phyloP scores from a whole-genome alignment of 495 filamentous ascomycete species.

The Trichocladium uniseriatum region DNA sequence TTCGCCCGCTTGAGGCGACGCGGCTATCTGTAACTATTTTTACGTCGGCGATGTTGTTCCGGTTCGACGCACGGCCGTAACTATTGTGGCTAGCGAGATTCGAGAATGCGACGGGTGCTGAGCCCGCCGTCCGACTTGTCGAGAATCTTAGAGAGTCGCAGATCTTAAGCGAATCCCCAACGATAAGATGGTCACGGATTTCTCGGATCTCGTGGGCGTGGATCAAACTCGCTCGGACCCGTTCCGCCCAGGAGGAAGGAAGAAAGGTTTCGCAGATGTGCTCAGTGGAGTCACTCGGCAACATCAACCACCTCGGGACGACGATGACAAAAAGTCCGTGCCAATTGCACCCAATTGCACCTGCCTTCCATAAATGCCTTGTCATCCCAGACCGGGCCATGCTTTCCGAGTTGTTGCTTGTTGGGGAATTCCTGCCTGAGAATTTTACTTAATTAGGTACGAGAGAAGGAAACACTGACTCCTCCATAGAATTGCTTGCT shows the following conservation, averaged over 20 bases:
- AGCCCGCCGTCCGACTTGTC: background rate
- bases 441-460: too few relatives aligned
- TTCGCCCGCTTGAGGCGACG: too few relatives aligned
- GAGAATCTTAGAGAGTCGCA: background rate
- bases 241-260: background rate
- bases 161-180: constrained; percentile 3
- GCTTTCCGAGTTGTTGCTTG: too few relatives aligned
- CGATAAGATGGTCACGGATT: background rate
- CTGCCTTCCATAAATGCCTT: too few relatives aligned
- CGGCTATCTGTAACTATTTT: background rate
- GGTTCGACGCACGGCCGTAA: background rate
- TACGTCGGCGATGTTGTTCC: background rate
- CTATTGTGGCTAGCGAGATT: too few relatives aligned
- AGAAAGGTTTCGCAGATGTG: background rate
- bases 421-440: too few relatives aligned
- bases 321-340: too few relatives aligned
- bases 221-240: constrained; percentile 4
- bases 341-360: too few relatives aligned
- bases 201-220: background rate
- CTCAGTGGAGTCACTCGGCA: background rate
- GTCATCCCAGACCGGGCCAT: too few relatives aligned
- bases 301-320: too few relatives aligned
- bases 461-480: too few relatives aligned
- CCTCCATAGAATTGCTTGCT: too few relatives aligned
- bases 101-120: background rate